phyloP scores from a whole-genome alignment of 371 early-diverging fungal genomes.

The Mucor plumbeus region DNA sequence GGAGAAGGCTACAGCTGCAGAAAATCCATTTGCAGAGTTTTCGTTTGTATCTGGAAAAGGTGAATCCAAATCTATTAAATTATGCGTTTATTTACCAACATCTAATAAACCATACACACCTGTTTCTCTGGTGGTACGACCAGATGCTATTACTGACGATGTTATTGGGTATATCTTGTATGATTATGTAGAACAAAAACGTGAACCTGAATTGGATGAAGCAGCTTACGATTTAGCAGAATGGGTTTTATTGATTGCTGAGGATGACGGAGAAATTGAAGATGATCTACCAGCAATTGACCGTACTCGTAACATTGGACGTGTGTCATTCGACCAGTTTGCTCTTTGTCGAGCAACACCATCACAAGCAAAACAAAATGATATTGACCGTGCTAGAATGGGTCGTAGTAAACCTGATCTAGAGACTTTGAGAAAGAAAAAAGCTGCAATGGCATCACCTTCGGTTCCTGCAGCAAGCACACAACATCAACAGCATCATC shows the following conservation, averaged over 20 bases:
- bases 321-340: slow-evolving; percentile 90
- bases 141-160: slow-evolving; percentile 89
- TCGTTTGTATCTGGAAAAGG: slow-evolving; percentile 67
- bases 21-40: slow-evolving; percentile 81
- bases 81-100: slow-evolving; percentile 72
- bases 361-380: slow-evolving; percentile 65
- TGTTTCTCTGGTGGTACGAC: slow-evolving; percentile 73
- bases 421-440: slow-evolving; percentile 33
- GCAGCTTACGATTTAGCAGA: slow-evolving; percentile 67
- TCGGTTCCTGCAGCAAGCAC: neutral
- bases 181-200: slow-evolving; percentile 75
- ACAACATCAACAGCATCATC: slow-evolving; percentile 3
- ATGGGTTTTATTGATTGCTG: slow-evolving; percentile 92
- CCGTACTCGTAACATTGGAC: slow-evolving; percentile 80
- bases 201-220: slow-evolving; percentile 67
- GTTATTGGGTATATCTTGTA: slow-evolving; percentile 88
- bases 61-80: slow-evolving; percentile 60
- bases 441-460: slow-evolving; percentile 10
- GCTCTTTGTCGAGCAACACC: slow-evolving; percentile 85
- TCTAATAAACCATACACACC: slow-evolving; percentile 60
- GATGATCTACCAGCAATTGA: slow-evolving; percentile 96
- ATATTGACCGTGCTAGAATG: slow-evolving; percentile 46
- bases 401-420: slow-evolving; percentile 40
- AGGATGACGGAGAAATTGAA: slow-evolving; percentile 94
- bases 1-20: slow-evolving; percentile 60